Conservation (phyloP, 176 grass and related monocot genomes). For the Poa annua region DNA sequence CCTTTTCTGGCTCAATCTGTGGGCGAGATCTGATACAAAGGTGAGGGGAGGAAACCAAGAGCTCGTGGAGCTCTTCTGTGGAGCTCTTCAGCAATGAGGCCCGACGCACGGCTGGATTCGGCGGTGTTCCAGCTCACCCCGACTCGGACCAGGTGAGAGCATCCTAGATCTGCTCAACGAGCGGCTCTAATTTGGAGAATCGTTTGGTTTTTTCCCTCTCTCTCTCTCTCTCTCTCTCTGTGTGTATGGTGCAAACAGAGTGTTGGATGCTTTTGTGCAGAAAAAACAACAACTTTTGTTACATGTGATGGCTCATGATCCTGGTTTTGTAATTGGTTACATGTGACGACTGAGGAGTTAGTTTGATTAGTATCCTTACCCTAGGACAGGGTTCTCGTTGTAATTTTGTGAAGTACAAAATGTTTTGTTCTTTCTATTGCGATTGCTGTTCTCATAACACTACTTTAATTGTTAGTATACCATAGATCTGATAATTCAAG, state of each 20-base stretch:
- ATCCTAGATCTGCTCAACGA: slow-evolving; percentile 45
- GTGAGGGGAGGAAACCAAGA: not conserved
- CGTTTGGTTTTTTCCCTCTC: slow-evolving; percentile 18
- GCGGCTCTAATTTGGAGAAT: not conserved
- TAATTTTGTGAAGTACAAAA: not conserved
- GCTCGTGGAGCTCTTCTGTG: slow-evolving; percentile 9
- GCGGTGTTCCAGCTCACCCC: slow-evolving; percentile 93
- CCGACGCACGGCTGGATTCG: slow-evolving; percentile 74
- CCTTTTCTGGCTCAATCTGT: slow-evolving; percentile 23
- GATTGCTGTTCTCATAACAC: not conserved
- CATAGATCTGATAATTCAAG: slow-evolving; percentile 33
- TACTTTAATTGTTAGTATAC: slow-evolving; percentile 7
- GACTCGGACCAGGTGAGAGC: slow-evolving; percentile 81
- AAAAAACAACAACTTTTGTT: not conserved
- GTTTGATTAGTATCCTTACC: slow-evolving; percentile 6
- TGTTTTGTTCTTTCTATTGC: slow-evolving; percentile 27
- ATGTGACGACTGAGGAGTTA: slow-evolving; percentile 10
- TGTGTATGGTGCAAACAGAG: not conserved
- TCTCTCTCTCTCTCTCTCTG: not conserved
- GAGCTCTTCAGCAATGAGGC: slow-evolving; percentile 61
- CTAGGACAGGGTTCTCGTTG: not conserved
- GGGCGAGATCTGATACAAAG: slow-evolving; percentile 52
- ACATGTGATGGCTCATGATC: not conserved
- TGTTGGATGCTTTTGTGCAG: slow-evolving; percentile 19
- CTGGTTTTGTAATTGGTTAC: not conserved